phyloP scores from a whole-genome alignment of 768 basidiomycete species.

The Tylopilus cervinicoccineus region DNA sequence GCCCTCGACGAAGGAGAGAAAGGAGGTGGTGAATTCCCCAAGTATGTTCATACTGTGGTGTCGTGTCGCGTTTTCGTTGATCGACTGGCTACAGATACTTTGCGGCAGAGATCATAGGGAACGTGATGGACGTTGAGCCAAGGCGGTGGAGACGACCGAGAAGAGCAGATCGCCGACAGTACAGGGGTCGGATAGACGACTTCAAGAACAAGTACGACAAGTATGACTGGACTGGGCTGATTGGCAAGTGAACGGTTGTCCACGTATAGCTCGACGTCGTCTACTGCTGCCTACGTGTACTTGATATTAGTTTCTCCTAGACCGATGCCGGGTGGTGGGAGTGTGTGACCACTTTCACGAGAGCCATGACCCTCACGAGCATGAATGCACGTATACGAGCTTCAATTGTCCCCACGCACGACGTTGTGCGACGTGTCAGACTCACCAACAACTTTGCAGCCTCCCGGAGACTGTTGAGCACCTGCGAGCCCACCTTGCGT shows the following conservation, averaged over 20 bases:
- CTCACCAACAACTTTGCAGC: neutral
- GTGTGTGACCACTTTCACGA: no score
- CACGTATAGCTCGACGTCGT: neutral
- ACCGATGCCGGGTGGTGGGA: no score
- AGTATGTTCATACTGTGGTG: conserved; percentile 40
- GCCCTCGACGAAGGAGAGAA: conserved; percentile 82
- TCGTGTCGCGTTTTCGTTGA: conserved; percentile 2
- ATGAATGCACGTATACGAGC: neutral
- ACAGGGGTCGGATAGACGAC: conserved; percentile 62
- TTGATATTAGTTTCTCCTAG: neutral
- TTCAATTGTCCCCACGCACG: neutral
- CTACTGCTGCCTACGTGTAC: neutral
- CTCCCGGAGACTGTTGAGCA: conserved; percentile 13
- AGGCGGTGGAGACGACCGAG: conserved; percentile 81
- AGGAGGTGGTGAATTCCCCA: conserved; percentile 88
- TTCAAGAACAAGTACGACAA: conserved; percentile 75
- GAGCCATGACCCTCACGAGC: neutral
- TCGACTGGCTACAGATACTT: conserved; percentile 64
- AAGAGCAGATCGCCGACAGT: conserved; percentile 63
- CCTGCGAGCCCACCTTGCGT: conserved; percentile 26
- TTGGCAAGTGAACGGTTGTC: conserved; percentile 35
- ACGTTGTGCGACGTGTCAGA: neutral
- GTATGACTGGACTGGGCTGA: conserved; percentile 80
- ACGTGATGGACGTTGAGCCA: conserved; percentile 82
- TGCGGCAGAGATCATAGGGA: conserved; percentile 92